These are phyloP conservation scores for Hondaea fermentalgiana DNA, from an alignment of 108 stramenopile genomes.

Conservation along the genomic window DNA sequence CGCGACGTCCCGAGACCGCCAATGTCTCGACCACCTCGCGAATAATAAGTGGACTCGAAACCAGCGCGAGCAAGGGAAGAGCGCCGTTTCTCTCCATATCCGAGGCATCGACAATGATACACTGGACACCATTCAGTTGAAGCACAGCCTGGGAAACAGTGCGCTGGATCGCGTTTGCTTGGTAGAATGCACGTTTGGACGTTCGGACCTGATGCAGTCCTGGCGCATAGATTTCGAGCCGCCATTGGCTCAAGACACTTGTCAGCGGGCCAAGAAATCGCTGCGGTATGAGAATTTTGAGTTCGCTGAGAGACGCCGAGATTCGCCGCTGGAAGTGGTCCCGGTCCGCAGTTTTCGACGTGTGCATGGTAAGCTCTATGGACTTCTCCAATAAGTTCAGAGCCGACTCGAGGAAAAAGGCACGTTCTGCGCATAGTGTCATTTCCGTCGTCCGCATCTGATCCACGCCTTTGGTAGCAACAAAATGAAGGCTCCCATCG, in stretches of 20 bases:
- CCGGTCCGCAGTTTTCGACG: background rate
- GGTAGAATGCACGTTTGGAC: background rate
- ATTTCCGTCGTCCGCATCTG: background rate
- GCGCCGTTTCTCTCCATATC: background rate
- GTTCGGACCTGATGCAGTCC: background rate
- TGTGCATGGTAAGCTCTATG: background rate
- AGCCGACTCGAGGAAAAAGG: background rate
- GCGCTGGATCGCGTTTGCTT: background rate
- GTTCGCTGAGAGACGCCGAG: background rate
- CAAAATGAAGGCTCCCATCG: background rate
- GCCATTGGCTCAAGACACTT: background rate
- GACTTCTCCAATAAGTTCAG: background rate
- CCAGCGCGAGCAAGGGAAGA: background rate
- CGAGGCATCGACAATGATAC: background rate
- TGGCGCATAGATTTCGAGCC: background rate
- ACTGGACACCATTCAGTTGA: background rate
- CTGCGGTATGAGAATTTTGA: background rate
- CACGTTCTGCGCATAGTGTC: background rate
- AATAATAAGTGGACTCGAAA: background rate
- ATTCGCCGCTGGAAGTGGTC: background rate
- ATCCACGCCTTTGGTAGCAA: background rate
- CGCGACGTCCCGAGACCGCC: background rate
- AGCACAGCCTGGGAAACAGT: background rate
- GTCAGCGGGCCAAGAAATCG: background rate
- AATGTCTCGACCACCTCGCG: background rate